Evolutionary conservation across 768 basidiomycete genomes (phyloP), one percentile per base, ranked within the genome.

Genomic region (Pleurotus salmoneostramineus): DNA sequence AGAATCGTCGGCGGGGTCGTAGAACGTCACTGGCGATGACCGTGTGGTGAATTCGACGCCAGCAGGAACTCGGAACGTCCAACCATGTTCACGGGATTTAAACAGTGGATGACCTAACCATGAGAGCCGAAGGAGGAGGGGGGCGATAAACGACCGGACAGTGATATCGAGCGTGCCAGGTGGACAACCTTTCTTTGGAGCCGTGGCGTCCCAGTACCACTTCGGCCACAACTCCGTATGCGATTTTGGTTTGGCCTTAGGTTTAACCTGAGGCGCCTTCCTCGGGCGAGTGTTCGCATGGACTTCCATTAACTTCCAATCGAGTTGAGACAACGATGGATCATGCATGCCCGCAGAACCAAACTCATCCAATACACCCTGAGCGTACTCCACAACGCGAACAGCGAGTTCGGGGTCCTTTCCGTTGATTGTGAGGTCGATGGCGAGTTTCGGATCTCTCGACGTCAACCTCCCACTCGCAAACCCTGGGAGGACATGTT

Each of bases 191-290:
- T 86, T 87, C 72, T 82, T 88, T 3, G 88, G 91, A 64, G 78
- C 85, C 2, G 88, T 77, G 3, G 93, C 82, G 27, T 98, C 95
- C 91, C 89, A 94, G 67, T 92, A 99, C 97, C 97, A 98, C 68
- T 92, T 91, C 0, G 95, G 96, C 94, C 95, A 98, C n/a, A 77
- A 56, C 0, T 86, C 79, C 0, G 79, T 73, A 8, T 10, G n/a
- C 15, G 7, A 31, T 14, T 78, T 78, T 3, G 74, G 73, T 62
- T 80, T 82, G 11, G 62, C 11, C 8, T 33, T 27, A 14, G 50
- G 32, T 44, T 76, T 77, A 50, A 64, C 52, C 65, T 75, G 59
- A 17, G 43, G 14, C 15, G 14, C 32, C 33, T 3, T 1, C 10
- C 36, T 42, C 34, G 12, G 14, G 6, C 36, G 52, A 11, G n/a